Conservation (phyloP, 2,329 filamentous ascomycete species). For the Dendrostoma leiphaemia region DNA sequence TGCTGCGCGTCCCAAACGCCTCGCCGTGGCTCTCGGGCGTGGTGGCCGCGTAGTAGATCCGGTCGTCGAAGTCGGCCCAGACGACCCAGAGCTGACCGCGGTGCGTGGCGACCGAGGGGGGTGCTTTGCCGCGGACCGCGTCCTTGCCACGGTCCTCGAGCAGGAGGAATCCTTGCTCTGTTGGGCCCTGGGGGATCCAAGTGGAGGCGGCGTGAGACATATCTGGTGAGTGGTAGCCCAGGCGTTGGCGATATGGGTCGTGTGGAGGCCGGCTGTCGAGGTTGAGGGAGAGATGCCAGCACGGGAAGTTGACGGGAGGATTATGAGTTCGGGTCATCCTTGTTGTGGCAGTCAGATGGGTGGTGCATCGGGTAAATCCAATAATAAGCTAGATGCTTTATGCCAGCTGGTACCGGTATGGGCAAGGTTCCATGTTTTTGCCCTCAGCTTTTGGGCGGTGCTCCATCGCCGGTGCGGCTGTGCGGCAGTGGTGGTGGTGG, state of each 20-base stretch:
- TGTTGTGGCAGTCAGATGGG: too few species aligned
- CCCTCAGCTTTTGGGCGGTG: too few species aligned
- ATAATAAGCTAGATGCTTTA: too few species aligned
- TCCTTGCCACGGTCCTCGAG: constrained; percentile 21
- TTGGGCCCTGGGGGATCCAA: constrained; percentile 31
- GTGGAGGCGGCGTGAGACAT: constrained; percentile 6
- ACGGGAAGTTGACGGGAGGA: not conserved
- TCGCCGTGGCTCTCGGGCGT: constrained; percentile 22
- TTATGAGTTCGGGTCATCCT: not conserved
- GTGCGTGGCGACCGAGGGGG: constrained; percentile 33
- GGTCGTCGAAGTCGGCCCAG: constrained; percentile 29
- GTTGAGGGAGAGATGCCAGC: not conserved
- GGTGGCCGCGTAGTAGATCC: constrained; percentile 32
- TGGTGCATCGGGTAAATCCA: too few species aligned
- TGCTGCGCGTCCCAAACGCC: constrained; percentile 25
- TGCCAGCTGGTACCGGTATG: too few species aligned
- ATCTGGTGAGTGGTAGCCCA: not conserved
- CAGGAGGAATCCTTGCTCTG: constrained; percentile 24
- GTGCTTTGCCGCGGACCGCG: constrained; percentile 29
- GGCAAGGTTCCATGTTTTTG: too few species aligned
- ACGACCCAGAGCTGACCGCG: constrained; percentile 35
- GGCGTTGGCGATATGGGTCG: not conserved
- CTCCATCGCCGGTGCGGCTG: too few species aligned
- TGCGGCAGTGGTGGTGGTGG: too few species aligned
- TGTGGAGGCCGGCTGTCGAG: not conserved